Evolutionary conservation across 257 asterid species (phyloP).

Genomic region (Solanum ossicruentum): DNA sequence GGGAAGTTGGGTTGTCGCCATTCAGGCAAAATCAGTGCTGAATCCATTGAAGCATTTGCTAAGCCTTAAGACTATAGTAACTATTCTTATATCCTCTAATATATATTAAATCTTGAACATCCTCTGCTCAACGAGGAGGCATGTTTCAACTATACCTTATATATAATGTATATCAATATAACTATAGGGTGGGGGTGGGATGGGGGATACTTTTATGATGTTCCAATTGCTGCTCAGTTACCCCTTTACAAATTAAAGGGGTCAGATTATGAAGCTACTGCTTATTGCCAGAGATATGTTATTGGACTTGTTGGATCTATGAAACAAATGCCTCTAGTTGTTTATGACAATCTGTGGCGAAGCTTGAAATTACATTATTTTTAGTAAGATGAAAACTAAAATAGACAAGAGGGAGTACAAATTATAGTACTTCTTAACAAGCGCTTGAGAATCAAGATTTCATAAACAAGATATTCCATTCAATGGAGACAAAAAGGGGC

Average conservation of each 20-base stretch:
- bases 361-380: background rate
- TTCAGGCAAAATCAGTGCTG: constrained; percentile 46
- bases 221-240: background rate
- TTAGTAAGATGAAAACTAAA: too few species aligned
- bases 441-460: too few species aligned
- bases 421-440: too few species aligned
- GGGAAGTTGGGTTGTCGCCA: constrained; percentile 34
- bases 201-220: background rate
- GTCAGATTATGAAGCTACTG: background rate
- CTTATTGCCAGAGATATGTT: background rate
- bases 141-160: background rate
- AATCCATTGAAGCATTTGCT: constrained; percentile 24
- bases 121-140: background rate
- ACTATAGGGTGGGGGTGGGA: background rate
- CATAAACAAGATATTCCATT: too few species aligned
- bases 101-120: background rate
- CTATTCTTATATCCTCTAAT: background rate
- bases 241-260: background rate
- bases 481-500: too few species aligned
- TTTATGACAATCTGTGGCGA: background rate
- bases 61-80: constrained; percentile 11
- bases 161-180: background rate
- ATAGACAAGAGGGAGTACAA: too few species aligned
- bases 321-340: background rate
- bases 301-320: background rate